A percentile compares a stretch with the other conserved stretches of the same genome.
These are phyloP conservation scores for Komagataella phaffii DNA, from an alignment of 805 yeast genomes.

Conservation along the genomic window DNA sequence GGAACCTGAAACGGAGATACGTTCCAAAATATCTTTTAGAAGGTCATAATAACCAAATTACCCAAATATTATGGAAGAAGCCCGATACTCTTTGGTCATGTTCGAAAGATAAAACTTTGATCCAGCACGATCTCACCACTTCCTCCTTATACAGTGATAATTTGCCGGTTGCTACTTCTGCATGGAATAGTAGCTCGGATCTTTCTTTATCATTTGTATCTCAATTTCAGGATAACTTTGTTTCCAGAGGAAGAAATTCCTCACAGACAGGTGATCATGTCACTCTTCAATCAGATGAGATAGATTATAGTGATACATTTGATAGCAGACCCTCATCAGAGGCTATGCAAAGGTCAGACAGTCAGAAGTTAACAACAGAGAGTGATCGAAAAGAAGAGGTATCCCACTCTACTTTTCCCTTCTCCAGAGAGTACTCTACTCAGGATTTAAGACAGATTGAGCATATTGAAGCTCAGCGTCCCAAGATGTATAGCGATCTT, in stretches of 20 bases:
- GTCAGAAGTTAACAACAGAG: background rate
- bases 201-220: background rate
- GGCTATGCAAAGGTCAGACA: background rate
- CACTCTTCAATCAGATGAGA: background rate
- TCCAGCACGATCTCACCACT: slow-evolving; percentile 30
- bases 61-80: slow-evolving; percentile 45
- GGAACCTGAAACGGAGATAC: slow-evolving; percentile 56
- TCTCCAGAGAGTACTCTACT: background rate
- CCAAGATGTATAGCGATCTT: background rate
- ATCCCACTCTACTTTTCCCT: background rate
- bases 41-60: slow-evolving; percentile 31
- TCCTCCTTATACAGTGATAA: slow-evolving; percentile 34
- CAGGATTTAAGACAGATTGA: background rate
- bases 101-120: slow-evolving; percentile 34
- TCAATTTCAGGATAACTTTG: background rate
- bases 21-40: slow-evolving; percentile 50
- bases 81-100: slow-evolving; percentile 32
- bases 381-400: background rate
- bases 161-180: slow-evolving; percentile 33
- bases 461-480: background rate
- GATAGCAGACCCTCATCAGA: background rate
- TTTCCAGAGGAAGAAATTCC: background rate
- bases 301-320: background rate
- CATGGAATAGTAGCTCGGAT: slow-evolving; percentile 36
- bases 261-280: background rate